Conservation (phyloP, 441 rosid species). For the Oxalis stricta region DNA sequence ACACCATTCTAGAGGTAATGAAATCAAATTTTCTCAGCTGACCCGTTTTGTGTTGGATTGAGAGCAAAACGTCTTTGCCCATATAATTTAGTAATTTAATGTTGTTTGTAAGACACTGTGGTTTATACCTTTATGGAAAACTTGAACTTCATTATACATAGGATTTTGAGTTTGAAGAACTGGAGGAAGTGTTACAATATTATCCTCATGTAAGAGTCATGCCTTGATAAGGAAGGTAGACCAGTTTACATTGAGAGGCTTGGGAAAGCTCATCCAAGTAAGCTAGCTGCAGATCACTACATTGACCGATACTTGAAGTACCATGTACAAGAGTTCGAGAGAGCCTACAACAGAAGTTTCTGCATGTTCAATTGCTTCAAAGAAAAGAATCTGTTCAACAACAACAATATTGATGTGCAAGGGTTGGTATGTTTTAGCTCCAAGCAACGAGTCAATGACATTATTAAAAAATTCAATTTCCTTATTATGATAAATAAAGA, state of each 20-base stretch:
- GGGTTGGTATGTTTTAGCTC: conserved; percentile 60
- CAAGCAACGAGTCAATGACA: conserved; percentile 1
- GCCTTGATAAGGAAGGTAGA: conserved; percentile 92
- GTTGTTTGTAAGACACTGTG: no score
- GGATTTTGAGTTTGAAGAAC: conserved; percentile 88
- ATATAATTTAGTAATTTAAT: no score
- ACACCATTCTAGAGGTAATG: conserved; percentile 69
- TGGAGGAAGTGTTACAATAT: conserved; percentile 83
- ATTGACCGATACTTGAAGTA: conserved; percentile 71
- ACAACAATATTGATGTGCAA: conserved; percentile 86
- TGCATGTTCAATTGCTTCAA: conserved; percentile 90
- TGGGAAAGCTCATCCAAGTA: conserved; percentile 83
- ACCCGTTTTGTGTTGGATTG: not conserved
- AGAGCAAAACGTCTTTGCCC: no score
- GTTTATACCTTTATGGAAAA: no score
- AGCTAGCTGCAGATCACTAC: conserved; percentile 76
- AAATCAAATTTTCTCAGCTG: conserved; percentile 1
- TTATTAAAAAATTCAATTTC: conserved; percentile 4
- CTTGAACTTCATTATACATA: conserved; percentile 12
- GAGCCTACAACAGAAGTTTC: conserved; percentile 75
- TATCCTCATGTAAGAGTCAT: conserved; percentile 94
- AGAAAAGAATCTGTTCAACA: conserved; percentile 57
- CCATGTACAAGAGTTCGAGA: conserved; percentile 97
- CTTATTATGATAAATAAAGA: not conserved
- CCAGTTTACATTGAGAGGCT: conserved; percentile 92